Evolutionary conservation across 2,329 filamentous ascomycete genomes (phyloP), one percentile per base, ranked within the genome.

Genomic region (Penicillium sclerotigenum): DNA sequence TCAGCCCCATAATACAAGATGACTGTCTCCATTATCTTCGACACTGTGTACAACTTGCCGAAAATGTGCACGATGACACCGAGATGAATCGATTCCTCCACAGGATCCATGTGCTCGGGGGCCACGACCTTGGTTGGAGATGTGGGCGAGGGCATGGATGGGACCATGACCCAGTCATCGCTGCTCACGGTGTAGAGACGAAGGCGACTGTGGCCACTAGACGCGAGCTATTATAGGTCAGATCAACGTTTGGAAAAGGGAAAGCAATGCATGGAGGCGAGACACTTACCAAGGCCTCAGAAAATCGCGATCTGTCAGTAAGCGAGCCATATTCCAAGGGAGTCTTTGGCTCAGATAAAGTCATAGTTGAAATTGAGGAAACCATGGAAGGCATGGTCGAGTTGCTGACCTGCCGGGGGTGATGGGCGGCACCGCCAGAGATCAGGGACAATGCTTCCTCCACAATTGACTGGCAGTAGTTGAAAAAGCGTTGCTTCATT

Each of bases 1-100:
- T 73, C 68, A 11, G 69, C 60, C 0, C 69, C 72, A 55, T 72
- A 75, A 40, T 66, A 66, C 45, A 65, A 41, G 45, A 73, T 68
- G 10, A 68, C 58, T 29, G 68, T 66, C 33, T 70, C 59, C 29
- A 73, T 50, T 13, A 75, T 58, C 47, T 75, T 76, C 22, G 72
- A 69, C 43, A 73, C 58, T 1, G 69, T 63, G 53, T 75, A 76
- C 10, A 76, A 63, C 49, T 66, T 70, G 24, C 62, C 55, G 34
- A 69, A 71, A 11, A 74, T 65, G 1, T 58, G 59, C 42, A 75
- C 51, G 6, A 74, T 68, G 20, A 59, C 65, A 3, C 60, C 54
- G 13, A 68, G 58, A 51, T 67, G 69, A n/a, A 64, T 65, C 4
- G 60, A 47, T 0, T 55, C 41, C n/a, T 65, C 59, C 13, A 66